Conservation (phyloP, 306 rosid species). For the Fagus crenata region DNA sequence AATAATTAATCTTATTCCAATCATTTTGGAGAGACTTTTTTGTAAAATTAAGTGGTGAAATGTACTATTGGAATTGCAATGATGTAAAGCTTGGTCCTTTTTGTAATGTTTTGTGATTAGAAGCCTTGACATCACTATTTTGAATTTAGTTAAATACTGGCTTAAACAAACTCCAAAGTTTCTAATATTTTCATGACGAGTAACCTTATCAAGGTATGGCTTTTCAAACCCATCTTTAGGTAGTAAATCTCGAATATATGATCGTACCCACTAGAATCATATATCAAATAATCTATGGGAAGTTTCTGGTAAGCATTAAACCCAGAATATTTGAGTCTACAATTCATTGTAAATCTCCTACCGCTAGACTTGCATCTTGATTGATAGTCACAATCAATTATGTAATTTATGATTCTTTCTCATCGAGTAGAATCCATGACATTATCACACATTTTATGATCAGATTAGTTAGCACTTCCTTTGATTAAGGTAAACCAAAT, state of each 20-base stretch:
- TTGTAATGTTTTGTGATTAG: conserved; percentile 6
- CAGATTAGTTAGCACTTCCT: conserved; percentile 34
- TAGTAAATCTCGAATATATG: too few species aligned
- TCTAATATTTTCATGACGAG: too few species aligned
- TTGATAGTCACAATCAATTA: conserved; percentile 2
- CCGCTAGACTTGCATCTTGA: too few species aligned
- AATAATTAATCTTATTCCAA: too few species aligned
- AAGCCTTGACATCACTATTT: conserved; percentile 5
- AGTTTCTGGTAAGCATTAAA: too few species aligned
- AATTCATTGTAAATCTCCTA: too few species aligned
- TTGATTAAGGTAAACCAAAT: conserved; percentile 40
- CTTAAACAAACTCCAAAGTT: conserved; percentile 7
- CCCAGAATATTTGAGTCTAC: too few species aligned
- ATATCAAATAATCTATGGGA: too few species aligned
- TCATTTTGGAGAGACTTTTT: too few species aligned
- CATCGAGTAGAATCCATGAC: conserved; percentile 44
- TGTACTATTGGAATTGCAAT: conserved; percentile 20
- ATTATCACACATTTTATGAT: conserved; percentile 23
- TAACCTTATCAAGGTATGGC: too few species aligned
- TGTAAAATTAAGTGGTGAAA: conserved; percentile 9
- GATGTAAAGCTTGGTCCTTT: conserved; percentile 35
- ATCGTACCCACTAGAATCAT: too few species aligned
- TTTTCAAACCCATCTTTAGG: too few species aligned
- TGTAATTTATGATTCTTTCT: neutral
- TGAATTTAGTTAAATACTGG: conserved; percentile 16